Evolutionary conservation across 768 basidiomycete species (phyloP), one percentile per base, ranked within the genome.

Genomic region (Pleurotus giganteus): DNA sequence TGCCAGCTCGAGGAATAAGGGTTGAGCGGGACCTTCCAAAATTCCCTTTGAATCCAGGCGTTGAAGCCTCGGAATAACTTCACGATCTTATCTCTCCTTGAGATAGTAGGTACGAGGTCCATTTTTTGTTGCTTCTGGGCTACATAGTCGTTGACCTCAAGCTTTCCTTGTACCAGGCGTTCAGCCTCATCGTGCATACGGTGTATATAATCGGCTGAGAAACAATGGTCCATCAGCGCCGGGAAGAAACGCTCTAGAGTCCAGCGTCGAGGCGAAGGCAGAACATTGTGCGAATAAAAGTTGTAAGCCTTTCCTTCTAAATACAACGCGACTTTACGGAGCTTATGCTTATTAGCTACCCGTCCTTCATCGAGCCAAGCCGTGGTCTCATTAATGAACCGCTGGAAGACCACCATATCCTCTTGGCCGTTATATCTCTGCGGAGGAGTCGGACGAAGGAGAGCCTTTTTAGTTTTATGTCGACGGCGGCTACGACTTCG

Each of bases 211-310:
- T 71, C 60, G 0, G 64, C 39, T 0, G 73, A 71, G 59, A 75
- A 75, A 26, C 73, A 72, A 23, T 71, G 68, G n/a, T 74, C 61
- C 47, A 71, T 73, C 17, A 75, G n/a, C 28, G 62, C 66, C 2
- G 50, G 13, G 49, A 72, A 73, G 53, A 74, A 74, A 0, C 60
- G 23, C 7, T 57, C 28, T 0, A 75, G 31, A 0, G 26, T 56
- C 71, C 71, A 76, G 0, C 61, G 31, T 1, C 63, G 54, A 0
- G 60, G 55, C 4, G 63, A 61, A 0, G 55, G 43, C 0, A 70
- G 56, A 0, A 75, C 69, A 4, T 65, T 59, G n/a, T 64, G 57
- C 0, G 62, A 59, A 31, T 72, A 75, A 27, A 70, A 73, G 7
- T 69, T 57, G 42, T 68, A 66, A 0, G 72, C 74, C 0, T 60